These are phyloP conservation scores for Emergomyces orientalis DNA, from an alignment of 2,329 filamentous ascomycete genomes.

Conservation along the genomic window DNA sequence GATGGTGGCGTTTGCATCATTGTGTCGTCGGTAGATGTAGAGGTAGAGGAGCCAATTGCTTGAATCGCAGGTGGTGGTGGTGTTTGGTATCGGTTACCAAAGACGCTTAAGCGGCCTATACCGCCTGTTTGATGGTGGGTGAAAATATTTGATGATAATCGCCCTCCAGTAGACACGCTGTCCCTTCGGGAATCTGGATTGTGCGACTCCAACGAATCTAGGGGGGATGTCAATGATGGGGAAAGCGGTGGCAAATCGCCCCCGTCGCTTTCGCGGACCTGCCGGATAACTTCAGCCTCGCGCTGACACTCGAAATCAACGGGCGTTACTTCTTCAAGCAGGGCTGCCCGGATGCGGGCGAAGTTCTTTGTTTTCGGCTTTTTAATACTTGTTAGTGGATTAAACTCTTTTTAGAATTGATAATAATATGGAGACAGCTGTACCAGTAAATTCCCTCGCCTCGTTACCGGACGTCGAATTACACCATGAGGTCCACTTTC, in stretches of 20 bases:
- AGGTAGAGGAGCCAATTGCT: conserved; percentile 44
- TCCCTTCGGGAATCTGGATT: conserved; percentile 15
- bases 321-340: conserved; percentile 79
- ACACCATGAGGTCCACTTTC: conserved; percentile 60
- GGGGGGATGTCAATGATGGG: conserved; percentile 43
- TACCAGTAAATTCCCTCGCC: conserved; percentile 81
- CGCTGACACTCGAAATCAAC: conserved; percentile 80
- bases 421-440: conserved; percentile 27
- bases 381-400: conserved; percentile 13
- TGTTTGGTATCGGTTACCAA: conserved; percentile 58
- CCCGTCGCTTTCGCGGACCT: conserved; percentile 83
- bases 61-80: conserved; percentile 52
- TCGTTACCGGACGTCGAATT: conserved; percentile 70
- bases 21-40: conserved; percentile 34
- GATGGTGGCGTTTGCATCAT: conserved; percentile 32
- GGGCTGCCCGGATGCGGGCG: conserved; percentile 78
- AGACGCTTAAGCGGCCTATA: conserved; percentile 68
- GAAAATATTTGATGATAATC: conserved; percentile 57
- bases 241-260: conserved; percentile 45
- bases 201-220: conserved; percentile 32
- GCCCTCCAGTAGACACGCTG: conserved; percentile 20
- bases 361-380: conserved; percentile 96
- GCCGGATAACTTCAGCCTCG: conserved; percentile 90
- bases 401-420: not conserved
- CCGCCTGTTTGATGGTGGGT: conserved; percentile 64